Evolutionary conservation across 495 filamentous ascomycete genomes (phyloP).

Genomic region (Beverwykella pulmonaria): DNA sequence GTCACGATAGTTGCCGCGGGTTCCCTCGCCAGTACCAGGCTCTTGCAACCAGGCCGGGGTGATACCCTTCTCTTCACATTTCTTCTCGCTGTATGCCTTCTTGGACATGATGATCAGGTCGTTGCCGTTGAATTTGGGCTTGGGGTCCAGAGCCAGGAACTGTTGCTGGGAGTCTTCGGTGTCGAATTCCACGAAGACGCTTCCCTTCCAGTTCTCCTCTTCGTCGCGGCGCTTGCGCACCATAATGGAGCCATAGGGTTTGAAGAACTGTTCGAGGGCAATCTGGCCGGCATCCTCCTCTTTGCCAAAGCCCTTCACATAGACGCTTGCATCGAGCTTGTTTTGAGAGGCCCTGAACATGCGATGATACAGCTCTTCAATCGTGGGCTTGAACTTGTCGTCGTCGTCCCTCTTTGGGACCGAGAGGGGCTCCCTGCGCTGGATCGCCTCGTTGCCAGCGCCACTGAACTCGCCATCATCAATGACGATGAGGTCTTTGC

Average conservation of each 20-base stretch:
- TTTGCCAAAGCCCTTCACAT: constrained; percentile 87
- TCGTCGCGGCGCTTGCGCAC: constrained; percentile 83
- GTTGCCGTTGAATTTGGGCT: constrained; percentile 76
- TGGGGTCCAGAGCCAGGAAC: constrained; percentile 77
- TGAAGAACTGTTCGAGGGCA: constrained; percentile 90
- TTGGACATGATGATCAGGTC: constrained; percentile 80
- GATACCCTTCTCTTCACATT: constrained; percentile 63
- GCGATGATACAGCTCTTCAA: constrained; percentile 62
- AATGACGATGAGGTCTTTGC: constrained; percentile 66
- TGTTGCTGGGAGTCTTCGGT: constrained; percentile 71
- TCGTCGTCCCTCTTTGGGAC: constrained; percentile 49
- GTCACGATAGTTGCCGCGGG: neutral
- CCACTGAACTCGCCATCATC: constrained; percentile 55
- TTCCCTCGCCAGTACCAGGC: neutral
- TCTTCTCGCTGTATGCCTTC: constrained; percentile 79
- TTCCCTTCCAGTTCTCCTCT: constrained; percentile 75
- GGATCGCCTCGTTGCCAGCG: constrained; percentile 56
- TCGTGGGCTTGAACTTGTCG: constrained; percentile 47
- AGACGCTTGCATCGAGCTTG: constrained; percentile 55
- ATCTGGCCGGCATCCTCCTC: constrained; percentile 79
- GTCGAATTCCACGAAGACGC: constrained; percentile 89
- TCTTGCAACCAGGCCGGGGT: constrained; percentile 66
- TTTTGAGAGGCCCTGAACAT: constrained; percentile 21
- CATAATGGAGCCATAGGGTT: constrained; percentile 74
- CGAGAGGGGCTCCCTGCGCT: constrained; percentile 70